Evolutionary conservation across 345 rosid genomes (phyloP), one percentile per base, ranked within the genome.

Genomic region (Citrus cavaleriei): DNA sequence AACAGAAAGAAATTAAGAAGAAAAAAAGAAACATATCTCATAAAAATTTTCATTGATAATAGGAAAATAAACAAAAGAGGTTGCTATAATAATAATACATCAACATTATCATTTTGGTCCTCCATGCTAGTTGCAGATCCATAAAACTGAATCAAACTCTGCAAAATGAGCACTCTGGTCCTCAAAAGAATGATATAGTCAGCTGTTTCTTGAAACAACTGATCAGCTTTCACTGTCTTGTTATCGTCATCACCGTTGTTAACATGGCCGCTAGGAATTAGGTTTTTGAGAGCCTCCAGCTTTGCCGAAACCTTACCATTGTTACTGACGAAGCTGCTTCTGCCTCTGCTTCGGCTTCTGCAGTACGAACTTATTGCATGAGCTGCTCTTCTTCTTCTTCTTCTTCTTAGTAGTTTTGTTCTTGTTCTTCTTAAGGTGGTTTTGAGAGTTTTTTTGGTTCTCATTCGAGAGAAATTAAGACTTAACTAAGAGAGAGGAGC

Each of bases 121-220:
- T 58, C 69, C 12, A 22, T 5, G 42, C 68, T 55, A 24, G 46
- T 22, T 46, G 46, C 22, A 67, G 92, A 85, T 80, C 93, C 96
- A 80, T 90, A 95, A 79, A 93, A 70, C 38, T 92, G 81, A 51
- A 95, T 81, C 77, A 93, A 79, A 75, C 83, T 87, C 81, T 93
- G 97, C 85, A 95, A 85, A 54, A 91, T 66, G 30, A 88, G 74
- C 54, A 90, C 97, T 74, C 91, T 95, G 51, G 89, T 87, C 86
- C 82, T 91, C 85, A 95, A 84, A 40, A 80, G 82, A 22, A 92
- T 75, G 72, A 95, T 95, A 83, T 95, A 95, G 74, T 95, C 94
- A 1, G 97, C 98, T 21, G 98, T 93, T 79, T 90, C 93, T 77
- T 82, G 87, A 81, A 95, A 92, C 88, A 95, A 74, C 80, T 85